These are phyloP conservation scores for Salvia splendens DNA, from an alignment of 257 asterid species.

Conservation along the genomic window DNA sequence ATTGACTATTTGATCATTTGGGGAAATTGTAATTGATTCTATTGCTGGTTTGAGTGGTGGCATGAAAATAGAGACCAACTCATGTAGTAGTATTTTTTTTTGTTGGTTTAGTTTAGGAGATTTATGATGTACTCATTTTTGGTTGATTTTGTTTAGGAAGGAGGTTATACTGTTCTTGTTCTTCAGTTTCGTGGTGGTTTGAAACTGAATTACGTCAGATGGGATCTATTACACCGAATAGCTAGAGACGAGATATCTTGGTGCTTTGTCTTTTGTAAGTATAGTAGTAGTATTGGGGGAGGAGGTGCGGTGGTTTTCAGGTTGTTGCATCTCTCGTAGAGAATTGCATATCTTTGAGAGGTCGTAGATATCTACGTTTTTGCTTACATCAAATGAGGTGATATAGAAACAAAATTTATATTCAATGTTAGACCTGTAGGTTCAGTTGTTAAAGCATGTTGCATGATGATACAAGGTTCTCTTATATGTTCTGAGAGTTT, in stretches of 20 bases:
- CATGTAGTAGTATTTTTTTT: conserved; percentile 9
- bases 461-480: conserved; percentile 18
- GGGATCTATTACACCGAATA: not conserved
- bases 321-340: not conserved
- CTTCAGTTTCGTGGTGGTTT: not conserved
- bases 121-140: not conserved
- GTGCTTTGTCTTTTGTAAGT: conserved; percentile 8
- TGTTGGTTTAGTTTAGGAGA: conserved; percentile 12
- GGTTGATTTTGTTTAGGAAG: not conserved
- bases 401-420: not conserved
- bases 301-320: conserved; percentile 6
- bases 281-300: conserved; percentile 1
- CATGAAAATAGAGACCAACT: not conserved
- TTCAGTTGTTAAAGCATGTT: conserved; percentile 18
- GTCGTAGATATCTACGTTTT: not conserved
- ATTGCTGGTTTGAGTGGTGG: conserved; percentile 7
- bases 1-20: conserved; percentile 1
- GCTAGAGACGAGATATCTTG: not conserved
- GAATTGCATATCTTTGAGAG: conserved; percentile 6
- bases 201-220: not conserved
- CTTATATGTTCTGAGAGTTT: not conserved
- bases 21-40: conserved; percentile 14
- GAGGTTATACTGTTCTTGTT: not conserved
- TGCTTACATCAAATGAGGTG: conserved; percentile 4
- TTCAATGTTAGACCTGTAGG: conserved; percentile 2